These are phyloP conservation scores for Aspergillus alliaceus DNA, from an alignment of 2,329 filamentous ascomycete species.

Conservation along the genomic window DNA sequence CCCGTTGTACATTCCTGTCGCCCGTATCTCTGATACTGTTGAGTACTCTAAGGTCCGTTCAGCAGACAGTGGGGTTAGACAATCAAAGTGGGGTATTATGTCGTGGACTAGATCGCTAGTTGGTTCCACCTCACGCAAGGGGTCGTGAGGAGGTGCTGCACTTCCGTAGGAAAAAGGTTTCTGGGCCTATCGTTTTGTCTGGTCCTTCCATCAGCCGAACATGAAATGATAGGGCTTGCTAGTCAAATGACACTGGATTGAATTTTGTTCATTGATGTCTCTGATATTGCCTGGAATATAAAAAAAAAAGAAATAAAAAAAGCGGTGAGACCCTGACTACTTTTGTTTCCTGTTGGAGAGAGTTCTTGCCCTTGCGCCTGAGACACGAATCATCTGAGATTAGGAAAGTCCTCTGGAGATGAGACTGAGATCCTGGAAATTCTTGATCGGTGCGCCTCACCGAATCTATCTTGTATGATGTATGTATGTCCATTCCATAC, in stretches of 20 bases:
- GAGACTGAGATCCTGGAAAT: neutral
- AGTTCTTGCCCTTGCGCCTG: conserved; percentile 10
- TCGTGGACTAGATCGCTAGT: conserved; percentile 6
- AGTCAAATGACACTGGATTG: conserved; percentile 13
- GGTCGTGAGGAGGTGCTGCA: conserved; percentile 16
- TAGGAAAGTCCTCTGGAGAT: neutral
- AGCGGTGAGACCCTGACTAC: conserved; percentile 11
- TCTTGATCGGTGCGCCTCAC: neutral
- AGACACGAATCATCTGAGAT: neutral
- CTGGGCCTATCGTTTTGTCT: conserved; percentile 20
- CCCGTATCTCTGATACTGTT: conserved; percentile 15
- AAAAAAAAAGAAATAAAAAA: neutral
- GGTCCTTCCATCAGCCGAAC: conserved; percentile 16
- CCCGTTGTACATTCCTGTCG: neutral
- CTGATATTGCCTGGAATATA: neutral
- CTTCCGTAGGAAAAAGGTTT: conserved; percentile 17
- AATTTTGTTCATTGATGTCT: neutral
- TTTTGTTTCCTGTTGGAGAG: neutral
- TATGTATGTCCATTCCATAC: neutral
- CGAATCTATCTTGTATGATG: neutral
- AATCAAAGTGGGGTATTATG: conserved; percentile 13
- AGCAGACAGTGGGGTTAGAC: conserved; percentile 12
- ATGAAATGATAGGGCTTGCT: conserved; percentile 15
- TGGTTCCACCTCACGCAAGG: conserved; percentile 22
- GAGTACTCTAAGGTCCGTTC: conserved; percentile 12